A percentile compares a stretch with the other conserved stretches of the same genome.
These are phyloP conservation scores for Antarctomyces pellizariae DNA, from an alignment of 495 filamentous ascomycete species.

Conservation along the genomic window DNA sequence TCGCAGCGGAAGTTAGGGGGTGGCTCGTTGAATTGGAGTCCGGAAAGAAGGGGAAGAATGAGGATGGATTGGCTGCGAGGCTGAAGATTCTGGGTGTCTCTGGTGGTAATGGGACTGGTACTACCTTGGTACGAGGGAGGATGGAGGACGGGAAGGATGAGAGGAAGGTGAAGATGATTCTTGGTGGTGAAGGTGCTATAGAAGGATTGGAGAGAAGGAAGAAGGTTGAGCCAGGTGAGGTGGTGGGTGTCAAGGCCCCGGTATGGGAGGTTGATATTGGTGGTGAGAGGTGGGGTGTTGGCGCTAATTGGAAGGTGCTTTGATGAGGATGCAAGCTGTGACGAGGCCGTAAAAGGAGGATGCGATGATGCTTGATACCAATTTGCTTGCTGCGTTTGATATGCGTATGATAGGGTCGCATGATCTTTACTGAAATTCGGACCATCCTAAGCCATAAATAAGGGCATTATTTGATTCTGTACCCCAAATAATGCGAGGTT, in stretches of 20 bases:
- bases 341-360: too few relatives aligned
- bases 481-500: too few relatives aligned
- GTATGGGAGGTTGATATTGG: slow-evolving; percentile 12
- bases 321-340: too few relatives aligned
- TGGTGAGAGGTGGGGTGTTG: slow-evolving; percentile 12
- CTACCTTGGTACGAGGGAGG: slow-evolving; percentile 9
- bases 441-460: too few relatives aligned
- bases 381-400: too few relatives aligned
- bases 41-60: not conserved
- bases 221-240: slow-evolving; percentile 6
- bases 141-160: slow-evolving; percentile 6
- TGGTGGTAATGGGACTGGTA: slow-evolving; percentile 6
- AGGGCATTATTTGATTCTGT: too few relatives aligned
- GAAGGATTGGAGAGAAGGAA: slow-evolving; percentile 8
- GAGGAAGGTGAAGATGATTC: slow-evolving; percentile 6
- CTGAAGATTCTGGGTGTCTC: slow-evolving; percentile 9
- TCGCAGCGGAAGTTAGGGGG: slow-evolving; percentile 9
- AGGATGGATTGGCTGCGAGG: slow-evolving; percentile 7
- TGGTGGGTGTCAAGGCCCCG: slow-evolving; percentile 10
- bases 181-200: slow-evolving; percentile 9
- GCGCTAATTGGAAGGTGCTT: slow-evolving; percentile 12
- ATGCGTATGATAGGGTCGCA: too few relatives aligned
- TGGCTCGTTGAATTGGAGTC: slow-evolving; percentile 11
- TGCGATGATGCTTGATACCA: too few relatives aligned
- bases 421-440: too few relatives aligned